Percentiles rank a stretch among this genome's conserved stretches.
Evolutionary conservation across 176 grass and related monocot genomes (phyloP).

Genomic region (Eleusine indica): DNA sequence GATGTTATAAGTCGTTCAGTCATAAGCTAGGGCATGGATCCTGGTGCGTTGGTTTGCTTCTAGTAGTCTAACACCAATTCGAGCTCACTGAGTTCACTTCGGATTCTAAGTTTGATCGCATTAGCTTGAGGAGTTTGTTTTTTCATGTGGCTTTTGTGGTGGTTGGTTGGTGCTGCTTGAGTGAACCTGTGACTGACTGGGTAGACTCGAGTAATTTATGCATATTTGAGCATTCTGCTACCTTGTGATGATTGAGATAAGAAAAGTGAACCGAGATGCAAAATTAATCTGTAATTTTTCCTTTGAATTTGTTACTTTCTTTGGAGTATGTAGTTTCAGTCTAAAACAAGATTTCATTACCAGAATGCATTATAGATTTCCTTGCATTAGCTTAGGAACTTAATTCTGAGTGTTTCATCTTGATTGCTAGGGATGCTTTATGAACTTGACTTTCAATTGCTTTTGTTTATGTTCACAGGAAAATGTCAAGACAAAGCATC

Average conservation of each 20-base stretch:
- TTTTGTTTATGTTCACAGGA: conserved; percentile 60
- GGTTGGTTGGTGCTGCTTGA: not conserved
- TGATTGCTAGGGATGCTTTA: conserved; percentile 32
- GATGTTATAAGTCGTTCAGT: not conserved
- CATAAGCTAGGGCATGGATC: not conserved
- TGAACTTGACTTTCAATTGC: conserved; percentile 20
- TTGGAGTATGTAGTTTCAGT: conserved; percentile 1
- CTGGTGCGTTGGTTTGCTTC: not conserved
- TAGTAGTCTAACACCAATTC: not conserved
- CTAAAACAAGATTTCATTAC: conserved; percentile 1
- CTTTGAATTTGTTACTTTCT: not conserved
- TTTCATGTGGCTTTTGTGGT: not conserved
- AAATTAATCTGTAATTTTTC: not conserved
- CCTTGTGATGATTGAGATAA: conserved; percentile 22
- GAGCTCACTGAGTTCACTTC: not conserved
- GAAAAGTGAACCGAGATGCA: not conserved
- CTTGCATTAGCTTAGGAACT: not conserved
- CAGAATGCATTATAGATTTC: not conserved
- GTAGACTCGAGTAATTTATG: not conserved
- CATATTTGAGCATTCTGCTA: not conserved
- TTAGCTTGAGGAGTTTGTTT: not conserved
- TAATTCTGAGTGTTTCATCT: conserved; percentile 15
- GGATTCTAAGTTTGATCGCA: not conserved
- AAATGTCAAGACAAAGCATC: conserved; percentile 99
- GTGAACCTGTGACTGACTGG: conserved; percentile 9